Evolutionary conservation across 2,329 filamentous ascomycete genomes (phyloP).

Genomic region (Fusarium sp.): DNA sequence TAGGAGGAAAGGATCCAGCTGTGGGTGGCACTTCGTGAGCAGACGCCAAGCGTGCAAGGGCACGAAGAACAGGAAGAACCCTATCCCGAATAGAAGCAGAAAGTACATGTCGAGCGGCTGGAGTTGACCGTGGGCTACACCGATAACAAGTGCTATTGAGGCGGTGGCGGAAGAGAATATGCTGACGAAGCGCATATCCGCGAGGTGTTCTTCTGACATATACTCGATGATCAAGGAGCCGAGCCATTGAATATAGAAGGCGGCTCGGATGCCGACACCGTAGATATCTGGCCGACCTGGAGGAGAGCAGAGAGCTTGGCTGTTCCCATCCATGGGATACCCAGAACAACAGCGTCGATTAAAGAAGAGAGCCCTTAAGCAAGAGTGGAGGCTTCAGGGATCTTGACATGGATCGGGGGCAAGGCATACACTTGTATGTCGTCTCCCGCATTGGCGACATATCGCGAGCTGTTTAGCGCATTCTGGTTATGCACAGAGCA

Average conservation of each 20-base stretch:
- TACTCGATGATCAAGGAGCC: constrained; percentile 52
- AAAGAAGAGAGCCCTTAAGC: background rate
- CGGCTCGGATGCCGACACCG: constrained; percentile 54
- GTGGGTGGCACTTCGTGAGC: constrained; percentile 50
- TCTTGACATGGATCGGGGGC: constrained; percentile 12
- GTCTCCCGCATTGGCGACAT: background rate
- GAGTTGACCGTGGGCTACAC: constrained; percentile 40
- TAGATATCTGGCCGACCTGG: constrained; percentile 52
- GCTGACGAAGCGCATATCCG: constrained; percentile 52
- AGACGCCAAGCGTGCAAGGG: constrained; percentile 54
- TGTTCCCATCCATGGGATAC: constrained; percentile 11
- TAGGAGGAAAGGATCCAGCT: constrained; percentile 51
- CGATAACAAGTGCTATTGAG: constrained; percentile 49
- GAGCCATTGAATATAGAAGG: constrained; percentile 57
- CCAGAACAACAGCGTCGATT: background rate
- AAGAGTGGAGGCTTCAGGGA: background rate
- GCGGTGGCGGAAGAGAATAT: constrained; percentile 51
- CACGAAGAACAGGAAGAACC: constrained; percentile 52
- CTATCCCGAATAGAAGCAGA: constrained; percentile 51
- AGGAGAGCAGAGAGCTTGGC: constrained; percentile 42
- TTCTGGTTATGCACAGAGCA: constrained; percentile 6
- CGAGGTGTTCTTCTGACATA: constrained; percentile 48
- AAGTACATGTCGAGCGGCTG: constrained; percentile 54
- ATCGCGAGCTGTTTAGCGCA: background rate
- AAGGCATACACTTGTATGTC: constrained; percentile 44